These are phyloP conservation scores for Cadophora sp. DNA, from an alignment of 2,329 filamentous ascomycete genomes.

Conservation along the genomic window DNA sequence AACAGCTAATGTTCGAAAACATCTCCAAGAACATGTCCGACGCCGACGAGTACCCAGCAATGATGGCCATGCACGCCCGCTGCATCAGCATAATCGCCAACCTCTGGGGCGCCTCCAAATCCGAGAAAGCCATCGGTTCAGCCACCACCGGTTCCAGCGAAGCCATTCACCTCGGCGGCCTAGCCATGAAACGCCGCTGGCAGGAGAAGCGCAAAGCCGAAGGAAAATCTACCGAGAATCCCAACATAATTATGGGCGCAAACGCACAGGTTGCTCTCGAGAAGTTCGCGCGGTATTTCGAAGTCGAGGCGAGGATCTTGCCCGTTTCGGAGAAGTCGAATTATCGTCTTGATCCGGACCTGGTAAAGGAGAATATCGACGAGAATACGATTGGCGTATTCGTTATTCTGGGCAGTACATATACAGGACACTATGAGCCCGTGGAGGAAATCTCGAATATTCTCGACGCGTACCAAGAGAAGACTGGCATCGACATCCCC, in stretches of 20 bases:
- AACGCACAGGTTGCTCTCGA: constrained; percentile 77
- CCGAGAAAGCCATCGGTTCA: constrained; percentile 69
- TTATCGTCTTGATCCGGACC: constrained; percentile 66
- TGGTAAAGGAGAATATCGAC: constrained; percentile 71
- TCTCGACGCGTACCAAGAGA: constrained; percentile 65
- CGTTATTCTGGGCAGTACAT: constrained; percentile 74
- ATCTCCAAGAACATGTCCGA: constrained; percentile 76
- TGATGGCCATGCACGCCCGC: constrained; percentile 66
- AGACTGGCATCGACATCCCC: constrained; percentile 68
- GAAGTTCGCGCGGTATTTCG: constrained; percentile 77
- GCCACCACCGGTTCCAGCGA: constrained; percentile 76
- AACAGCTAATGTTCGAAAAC: constrained; percentile 70
- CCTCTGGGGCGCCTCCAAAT: constrained; percentile 67
- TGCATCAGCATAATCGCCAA: constrained; percentile 73
- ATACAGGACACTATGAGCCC: constrained; percentile 77
- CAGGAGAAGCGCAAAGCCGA: constrained; percentile 65
- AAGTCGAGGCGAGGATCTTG: constrained; percentile 71
- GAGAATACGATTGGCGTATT: constrained; percentile 82
- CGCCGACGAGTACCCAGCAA: constrained; percentile 68
- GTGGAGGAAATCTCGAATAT: constrained; percentile 72
- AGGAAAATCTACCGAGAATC: constrained; percentile 67
- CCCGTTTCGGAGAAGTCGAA: constrained; percentile 66
- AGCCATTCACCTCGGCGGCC: constrained; percentile 72
- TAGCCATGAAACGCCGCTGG: constrained; percentile 80
- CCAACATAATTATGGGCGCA: constrained; percentile 77